A percentile compares a stretch with the other conserved stretches of the same genome.
Evolutionary conservation across 1,139 yeast genomes (phyloP).

Genomic region (Geotrichum macrosporum): DNA sequence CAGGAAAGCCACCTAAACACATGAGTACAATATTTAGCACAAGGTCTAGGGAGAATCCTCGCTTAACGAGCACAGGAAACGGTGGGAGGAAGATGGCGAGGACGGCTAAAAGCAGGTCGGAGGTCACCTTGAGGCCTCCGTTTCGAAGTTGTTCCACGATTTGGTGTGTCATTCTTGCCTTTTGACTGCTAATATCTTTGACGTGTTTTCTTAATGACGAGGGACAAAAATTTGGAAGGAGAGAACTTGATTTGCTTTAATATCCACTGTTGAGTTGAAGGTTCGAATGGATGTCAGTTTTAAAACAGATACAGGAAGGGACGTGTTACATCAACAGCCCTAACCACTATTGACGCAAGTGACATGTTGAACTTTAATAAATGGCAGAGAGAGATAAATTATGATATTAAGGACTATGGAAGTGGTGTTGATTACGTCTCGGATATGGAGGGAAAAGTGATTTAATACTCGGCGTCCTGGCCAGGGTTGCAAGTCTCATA

Average conservation of each 20-base stretch:
- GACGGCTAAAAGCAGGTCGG: slow-evolving; percentile 51
- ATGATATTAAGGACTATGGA: background rate
- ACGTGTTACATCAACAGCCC: no score
- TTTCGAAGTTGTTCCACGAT: background rate
- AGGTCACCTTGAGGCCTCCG: slow-evolving; percentile 22
- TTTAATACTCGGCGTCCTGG: slow-evolving; percentile 49
- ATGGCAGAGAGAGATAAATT: no score
- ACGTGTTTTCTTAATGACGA: no score
- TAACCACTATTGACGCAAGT: no score
- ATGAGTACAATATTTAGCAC: slow-evolving; percentile 56
- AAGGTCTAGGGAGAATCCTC: slow-evolving; percentile 59
- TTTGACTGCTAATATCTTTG: no score
- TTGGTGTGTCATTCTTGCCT: background rate
- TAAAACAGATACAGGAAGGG: no score
- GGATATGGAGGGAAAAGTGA: no score
- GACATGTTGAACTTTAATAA: no score
- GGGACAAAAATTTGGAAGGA: no score
- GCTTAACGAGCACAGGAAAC: slow-evolving; percentile 63
- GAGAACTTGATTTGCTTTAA: no score
- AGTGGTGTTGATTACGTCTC: background rate
- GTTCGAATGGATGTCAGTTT: no score
- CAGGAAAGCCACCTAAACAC: slow-evolving; percentile 68
- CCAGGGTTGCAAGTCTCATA: slow-evolving; percentile 72
- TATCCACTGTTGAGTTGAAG: no score
- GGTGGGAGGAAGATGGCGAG: slow-evolving; percentile 66